These are phyloP conservation scores for Aegle marmelos DNA, from an alignment of 345 rosid genomes.

Conservation along the genomic window DNA sequence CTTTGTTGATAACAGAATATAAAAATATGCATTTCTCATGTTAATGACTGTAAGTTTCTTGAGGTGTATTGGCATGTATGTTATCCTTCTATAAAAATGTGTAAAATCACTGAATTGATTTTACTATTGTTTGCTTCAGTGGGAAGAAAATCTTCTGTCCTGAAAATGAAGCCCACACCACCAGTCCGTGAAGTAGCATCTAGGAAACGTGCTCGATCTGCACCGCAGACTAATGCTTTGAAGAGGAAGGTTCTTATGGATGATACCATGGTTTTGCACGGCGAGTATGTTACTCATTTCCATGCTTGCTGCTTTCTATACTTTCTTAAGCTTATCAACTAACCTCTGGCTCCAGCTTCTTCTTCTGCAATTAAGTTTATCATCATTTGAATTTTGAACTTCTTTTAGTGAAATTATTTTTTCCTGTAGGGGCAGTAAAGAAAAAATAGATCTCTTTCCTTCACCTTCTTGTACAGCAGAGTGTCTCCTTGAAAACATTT, in stretches of 20 bases:
- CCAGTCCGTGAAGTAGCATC: conserved; percentile 56
- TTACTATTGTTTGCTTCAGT: conserved; percentile 37
- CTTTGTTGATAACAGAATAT: background rate
- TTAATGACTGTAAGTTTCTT: background rate
- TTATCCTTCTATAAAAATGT: background rate
- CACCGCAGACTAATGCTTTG: conserved; percentile 51
- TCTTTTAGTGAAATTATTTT: background rate
- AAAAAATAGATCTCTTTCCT: background rate
- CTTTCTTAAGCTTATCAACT: background rate
- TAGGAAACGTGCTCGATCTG: conserved; percentile 57
- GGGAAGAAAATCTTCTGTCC: conserved; percentile 77
- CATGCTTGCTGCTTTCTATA: background rate
- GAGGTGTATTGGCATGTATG: background rate
- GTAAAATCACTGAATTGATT: background rate
- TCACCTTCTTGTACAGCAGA: background rate
- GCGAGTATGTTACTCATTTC: conserved; percentile 76
- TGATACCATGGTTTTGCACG: conserved; percentile 91
- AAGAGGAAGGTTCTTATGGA: conserved; percentile 97
- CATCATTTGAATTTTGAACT: background rate
- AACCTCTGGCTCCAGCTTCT: background rate
- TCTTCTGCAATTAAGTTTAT: background rate
- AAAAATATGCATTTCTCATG: background rate
- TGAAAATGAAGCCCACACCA: conserved; percentile 78
- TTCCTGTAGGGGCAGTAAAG: background rate
- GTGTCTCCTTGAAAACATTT: background rate